Conservation (phyloP, 2,329 filamentous ascomycete genomes). For the Colletotrichum orbiculare region DNA sequence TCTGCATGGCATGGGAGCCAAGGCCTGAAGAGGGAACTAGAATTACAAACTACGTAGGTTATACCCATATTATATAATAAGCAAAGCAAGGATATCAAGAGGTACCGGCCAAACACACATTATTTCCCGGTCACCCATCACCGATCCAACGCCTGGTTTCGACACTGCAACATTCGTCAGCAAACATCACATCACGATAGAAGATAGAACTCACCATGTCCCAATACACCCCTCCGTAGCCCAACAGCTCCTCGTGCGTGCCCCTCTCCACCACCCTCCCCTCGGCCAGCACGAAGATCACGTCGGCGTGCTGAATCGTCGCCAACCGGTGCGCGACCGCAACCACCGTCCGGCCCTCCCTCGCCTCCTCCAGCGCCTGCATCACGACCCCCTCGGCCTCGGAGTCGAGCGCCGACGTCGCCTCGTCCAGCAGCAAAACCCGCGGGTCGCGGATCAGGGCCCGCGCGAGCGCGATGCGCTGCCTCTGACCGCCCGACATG, state of each 20-base stretch:
- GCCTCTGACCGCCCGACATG: conserved; percentile 66
- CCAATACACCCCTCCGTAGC: conserved; percentile 35
- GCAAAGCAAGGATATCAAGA: conserved; percentile 1
- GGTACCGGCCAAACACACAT: neutral
- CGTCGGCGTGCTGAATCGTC: conserved; percentile 56
- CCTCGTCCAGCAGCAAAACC: conserved; percentile 67
- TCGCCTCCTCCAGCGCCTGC: conserved; percentile 43
- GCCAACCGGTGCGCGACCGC: conserved; percentile 55
- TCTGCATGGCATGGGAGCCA: too few species aligned
- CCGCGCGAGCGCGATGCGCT: conserved; percentile 66
- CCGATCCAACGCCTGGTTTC: conserved; percentile 37
- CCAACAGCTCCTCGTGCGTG: conserved; percentile 44
- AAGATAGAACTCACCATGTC: conserved; percentile 31
- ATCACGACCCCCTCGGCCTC: conserved; percentile 67
- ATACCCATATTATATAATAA: neutral
- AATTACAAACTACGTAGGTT: neutral
- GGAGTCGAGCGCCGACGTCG: conserved; percentile 66
- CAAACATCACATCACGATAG: neutral
- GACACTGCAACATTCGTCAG: conserved; percentile 32
- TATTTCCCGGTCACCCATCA: neutral
- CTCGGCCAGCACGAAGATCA: conserved; percentile 56
- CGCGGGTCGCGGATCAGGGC: conserved; percentile 63
- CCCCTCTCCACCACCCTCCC: conserved; percentile 55
- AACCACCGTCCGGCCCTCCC: conserved; percentile 47
- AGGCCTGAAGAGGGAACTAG: too few species aligned